These are phyloP conservation scores for Artemisia annua DNA, from an alignment of 129 eudicot species.

Conservation along the genomic window DNA sequence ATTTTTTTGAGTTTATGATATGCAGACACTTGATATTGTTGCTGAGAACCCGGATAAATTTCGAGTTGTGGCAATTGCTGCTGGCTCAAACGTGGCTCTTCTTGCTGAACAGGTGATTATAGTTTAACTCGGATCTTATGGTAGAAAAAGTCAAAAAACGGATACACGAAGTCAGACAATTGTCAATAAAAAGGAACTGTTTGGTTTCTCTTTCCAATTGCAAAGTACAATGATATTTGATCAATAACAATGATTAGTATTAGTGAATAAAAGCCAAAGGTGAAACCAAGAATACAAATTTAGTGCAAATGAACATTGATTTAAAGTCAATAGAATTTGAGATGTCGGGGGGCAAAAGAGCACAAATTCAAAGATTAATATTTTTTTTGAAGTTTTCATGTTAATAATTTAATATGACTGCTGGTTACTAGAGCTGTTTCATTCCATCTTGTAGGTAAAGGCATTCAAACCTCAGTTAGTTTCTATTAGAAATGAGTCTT, in stretches of 20 bases:
- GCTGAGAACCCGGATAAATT: conserved; percentile 95
- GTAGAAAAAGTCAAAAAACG: background rate
- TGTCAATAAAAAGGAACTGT: background rate
- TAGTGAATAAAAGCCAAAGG: background rate
- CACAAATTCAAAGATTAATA: background rate
- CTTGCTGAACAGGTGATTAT: conserved; percentile 91
- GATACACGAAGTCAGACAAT: background rate
- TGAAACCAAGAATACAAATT: too few species aligned
- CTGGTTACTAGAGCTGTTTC: too few species aligned
- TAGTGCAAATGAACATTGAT: too few species aligned
- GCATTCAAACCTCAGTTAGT: conserved; percentile 84
- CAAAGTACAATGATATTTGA: background rate
- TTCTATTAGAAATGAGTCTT: conserved; percentile 73
- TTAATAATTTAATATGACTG: too few species aligned
- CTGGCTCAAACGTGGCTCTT: conserved; percentile 97
- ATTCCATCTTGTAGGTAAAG: conserved; percentile 53
- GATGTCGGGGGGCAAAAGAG: too few species aligned
- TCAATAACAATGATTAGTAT: background rate
- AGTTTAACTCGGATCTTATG: too few species aligned
- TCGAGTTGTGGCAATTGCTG: conserved; percentile 95
- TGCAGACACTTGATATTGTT: conserved; percentile 93
- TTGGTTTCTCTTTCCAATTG: background rate
- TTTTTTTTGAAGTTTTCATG: background rate
- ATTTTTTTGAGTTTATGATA: conserved; percentile 19
- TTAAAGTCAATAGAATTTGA: too few species aligned